Percentiles rank a stretch among this genome's conserved stretches.
These are phyloP conservation scores for Penicillium sp. DNA, from an alignment of 2,329 filamentous ascomycete genomes.

Conservation along the genomic window DNA sequence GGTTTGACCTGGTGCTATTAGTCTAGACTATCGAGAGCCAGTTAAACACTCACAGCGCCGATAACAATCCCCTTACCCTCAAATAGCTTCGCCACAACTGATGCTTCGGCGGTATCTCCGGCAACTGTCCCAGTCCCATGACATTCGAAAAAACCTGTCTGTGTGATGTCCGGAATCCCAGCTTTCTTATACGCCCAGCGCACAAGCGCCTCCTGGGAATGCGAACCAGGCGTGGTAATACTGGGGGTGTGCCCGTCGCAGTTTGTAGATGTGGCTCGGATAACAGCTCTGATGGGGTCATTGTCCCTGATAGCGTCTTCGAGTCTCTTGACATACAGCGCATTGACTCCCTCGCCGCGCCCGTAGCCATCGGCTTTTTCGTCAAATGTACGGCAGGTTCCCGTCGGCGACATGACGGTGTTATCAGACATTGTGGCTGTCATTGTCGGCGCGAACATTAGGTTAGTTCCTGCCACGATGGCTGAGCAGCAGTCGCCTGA, in stretches of 20 bases:
- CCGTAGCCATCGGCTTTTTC: constrained; percentile 36
- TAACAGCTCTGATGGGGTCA: constrained; percentile 36
- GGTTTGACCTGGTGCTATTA: constrained; percentile 20
- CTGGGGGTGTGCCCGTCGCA: constrained; percentile 26
- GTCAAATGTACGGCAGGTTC: constrained; percentile 21
- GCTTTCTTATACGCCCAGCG: constrained; percentile 4
- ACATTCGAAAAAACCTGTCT: constrained; percentile 12
- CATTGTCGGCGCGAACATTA: background rate
- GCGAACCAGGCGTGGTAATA: background rate
- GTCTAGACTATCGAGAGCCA: background rate
- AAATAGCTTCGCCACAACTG: constrained; percentile 17
- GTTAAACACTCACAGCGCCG: constrained; percentile 16
- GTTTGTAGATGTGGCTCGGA: constrained; percentile 31
- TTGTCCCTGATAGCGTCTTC: constrained; percentile 32
- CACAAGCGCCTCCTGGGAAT: constrained; percentile 15
- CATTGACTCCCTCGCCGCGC: constrained; percentile 37
- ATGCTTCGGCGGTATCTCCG: constrained; percentile 17
- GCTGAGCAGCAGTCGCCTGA: background rate
- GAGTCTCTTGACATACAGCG: constrained; percentile 35
- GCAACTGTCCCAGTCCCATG: constrained; percentile 20
- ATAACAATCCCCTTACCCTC: constrained; percentile 1
- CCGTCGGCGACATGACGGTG: background rate
- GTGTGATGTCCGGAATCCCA: background rate
- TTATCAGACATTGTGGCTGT: background rate
- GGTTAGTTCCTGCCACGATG: background rate